A percentile compares a stretch with the other conserved stretches of the same genome.
These are phyloP conservation scores for Elongisporangium undulatum DNA, from an alignment of 352 stramenopile genomes.

Conservation along the genomic window DNA sequence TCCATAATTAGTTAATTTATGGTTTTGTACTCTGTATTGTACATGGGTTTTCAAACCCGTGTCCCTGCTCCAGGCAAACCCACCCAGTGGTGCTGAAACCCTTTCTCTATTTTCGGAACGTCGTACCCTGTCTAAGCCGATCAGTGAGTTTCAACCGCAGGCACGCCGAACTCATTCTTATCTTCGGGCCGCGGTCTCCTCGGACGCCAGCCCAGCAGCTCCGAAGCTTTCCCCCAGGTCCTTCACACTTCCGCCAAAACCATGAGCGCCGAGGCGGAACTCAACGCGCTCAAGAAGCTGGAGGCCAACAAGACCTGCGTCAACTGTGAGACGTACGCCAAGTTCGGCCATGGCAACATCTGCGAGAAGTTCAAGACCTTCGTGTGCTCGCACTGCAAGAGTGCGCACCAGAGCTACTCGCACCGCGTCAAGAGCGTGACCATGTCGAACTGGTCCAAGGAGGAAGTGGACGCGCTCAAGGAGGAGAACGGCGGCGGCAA, in stretches of 20 bases:
- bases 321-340: constrained; percentile 82
- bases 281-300: constrained; percentile 84
- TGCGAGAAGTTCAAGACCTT: constrained; percentile 93
- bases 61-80: neutral
- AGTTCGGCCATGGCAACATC: constrained; percentile 92
- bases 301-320: constrained; percentile 80
- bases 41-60: neutral
- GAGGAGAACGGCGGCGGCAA: constrained; percentile 89
- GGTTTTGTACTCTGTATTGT: no score
- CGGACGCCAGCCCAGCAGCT: neutral
- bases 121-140: neutral
- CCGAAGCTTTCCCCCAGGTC: no score
- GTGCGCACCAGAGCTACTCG: constrained; percentile 91
- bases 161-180: neutral
- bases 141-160: neutral
- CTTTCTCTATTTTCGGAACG: neutral
- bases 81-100: neutral
- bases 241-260: constrained; percentile 3
- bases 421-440: constrained; percentile 95
- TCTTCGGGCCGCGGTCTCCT: neutral
- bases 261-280: constrained; percentile 52
- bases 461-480: constrained; percentile 87
- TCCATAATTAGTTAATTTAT: no score
- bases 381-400: constrained; percentile 95
- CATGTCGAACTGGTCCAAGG: constrained; percentile 93